Conservation (phyloP, 2,329 filamentous ascomycete genomes). For the Penicillium aurantiogriseum region DNA sequence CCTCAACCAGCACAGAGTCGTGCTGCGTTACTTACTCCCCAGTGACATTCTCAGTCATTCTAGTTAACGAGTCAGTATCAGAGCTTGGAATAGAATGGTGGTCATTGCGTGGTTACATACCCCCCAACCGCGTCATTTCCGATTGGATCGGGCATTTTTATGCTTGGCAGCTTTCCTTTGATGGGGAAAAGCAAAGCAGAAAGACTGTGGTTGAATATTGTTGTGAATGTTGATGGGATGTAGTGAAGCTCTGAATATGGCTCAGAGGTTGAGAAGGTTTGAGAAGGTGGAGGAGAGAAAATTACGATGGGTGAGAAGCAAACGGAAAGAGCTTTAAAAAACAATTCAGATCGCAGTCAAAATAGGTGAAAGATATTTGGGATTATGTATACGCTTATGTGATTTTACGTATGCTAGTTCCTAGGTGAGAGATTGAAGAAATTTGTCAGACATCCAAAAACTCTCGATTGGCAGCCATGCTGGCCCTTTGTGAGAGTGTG, state of each 20-base stretch:
- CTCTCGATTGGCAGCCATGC: neutral
- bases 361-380: neutral
- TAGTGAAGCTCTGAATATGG: neutral
- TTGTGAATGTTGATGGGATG: neutral
- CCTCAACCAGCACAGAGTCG: neutral
- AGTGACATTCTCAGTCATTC: conserved; percentile 20
- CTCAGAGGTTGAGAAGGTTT: neutral
- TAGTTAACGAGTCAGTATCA: conserved; percentile 1
- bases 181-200: neutral
- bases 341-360: neutral
- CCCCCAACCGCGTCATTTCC: conserved; percentile 3
- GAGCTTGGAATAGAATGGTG: neutral
- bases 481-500: neutral
- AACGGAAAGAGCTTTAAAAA: neutral
- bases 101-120: conserved; percentile 4
- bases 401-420: neutral
- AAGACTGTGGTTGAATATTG: neutral
- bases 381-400: neutral
- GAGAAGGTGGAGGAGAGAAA: neutral
- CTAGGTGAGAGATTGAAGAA: no score
- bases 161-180: neutral
- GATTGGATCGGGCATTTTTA: conserved; percentile 3
- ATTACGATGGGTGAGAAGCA: neutral
- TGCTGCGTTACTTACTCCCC: conserved; percentile 15
- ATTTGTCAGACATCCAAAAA: neutral